phyloP scores from a whole-genome alignment of 192 early-diverging fungal genomes.

The Funneliformis geosporum region DNA sequence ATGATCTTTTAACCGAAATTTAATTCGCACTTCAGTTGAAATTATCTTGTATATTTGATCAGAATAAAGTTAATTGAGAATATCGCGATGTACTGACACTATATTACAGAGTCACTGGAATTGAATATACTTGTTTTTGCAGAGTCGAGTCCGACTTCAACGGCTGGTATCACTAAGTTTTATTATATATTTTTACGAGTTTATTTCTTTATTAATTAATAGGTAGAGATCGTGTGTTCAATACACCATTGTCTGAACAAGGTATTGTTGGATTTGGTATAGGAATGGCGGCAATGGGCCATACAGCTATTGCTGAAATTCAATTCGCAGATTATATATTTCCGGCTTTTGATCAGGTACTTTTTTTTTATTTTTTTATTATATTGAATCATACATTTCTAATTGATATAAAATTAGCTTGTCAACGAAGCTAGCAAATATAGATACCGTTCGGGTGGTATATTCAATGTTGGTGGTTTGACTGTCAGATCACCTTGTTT shows the following conservation, averaged over 20 bases:
- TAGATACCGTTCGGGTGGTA: conserved; percentile 91
- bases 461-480: conserved; percentile 88
- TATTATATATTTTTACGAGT: conserved; percentile 6
- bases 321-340: conserved; percentile 99
- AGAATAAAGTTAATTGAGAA: no score
- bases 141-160: no score
- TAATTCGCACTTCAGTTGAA: no score
- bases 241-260: conserved; percentile 95
- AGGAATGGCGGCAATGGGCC: conserved; percentile 91
- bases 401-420: conserved; percentile 47
- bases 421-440: conserved; percentile 98
- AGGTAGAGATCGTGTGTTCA: conserved; percentile 88
- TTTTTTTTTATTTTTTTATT: neutral
- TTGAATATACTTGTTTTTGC: no score
- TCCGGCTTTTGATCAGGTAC: conserved; percentile 95
- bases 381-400: conserved; percentile 5
- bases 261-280: conserved; percentile 95
- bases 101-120: no score
- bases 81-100: no score
- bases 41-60: no score
- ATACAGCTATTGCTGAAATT: conserved; percentile 97
- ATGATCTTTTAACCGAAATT: no score
- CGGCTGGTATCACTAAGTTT: no score
- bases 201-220: conserved; percentile 8
- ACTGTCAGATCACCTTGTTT: conserved; percentile 89